Evolutionary conservation across 352 stramenopile species (phyloP), one percentile per base, ranked within the genome.

Genomic region (Blastocystis sp.): DNA sequence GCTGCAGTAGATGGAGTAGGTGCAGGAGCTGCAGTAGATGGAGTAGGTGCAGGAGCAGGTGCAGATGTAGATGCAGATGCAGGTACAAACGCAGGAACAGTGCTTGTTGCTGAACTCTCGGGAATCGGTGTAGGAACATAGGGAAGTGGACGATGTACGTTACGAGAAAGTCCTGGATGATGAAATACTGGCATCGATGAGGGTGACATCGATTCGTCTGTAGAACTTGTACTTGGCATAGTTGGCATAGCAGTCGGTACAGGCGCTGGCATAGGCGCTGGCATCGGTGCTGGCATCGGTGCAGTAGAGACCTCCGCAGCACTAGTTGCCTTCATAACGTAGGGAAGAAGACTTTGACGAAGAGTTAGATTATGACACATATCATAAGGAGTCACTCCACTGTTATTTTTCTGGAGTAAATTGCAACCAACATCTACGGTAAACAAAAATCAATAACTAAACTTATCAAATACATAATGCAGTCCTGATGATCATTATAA

Each of bases 401-500:
- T 54, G n/a, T 64, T 62, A 26, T 80, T 80, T 47, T 80, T 80
- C 39, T 80, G 70, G n/a, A 80, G 15, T 3, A 80, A 23, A 64
- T 54, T 63, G 55, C 70, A 80, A n/a, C 70, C 70, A 41, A 50
- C 39, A 34, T 80, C 70, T 80, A 62, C 45, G n/a, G 37, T 80
- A 23, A 80, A n/a, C 34, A 18, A 29, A 64, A 64, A n/a, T 13
- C 18, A 64, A 66, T 8, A 64, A 6, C 34, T 7, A 15, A 34
- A 80, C 70, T 80, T 41, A 80, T 26, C 13, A 80, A 41, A 63
- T 80, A 80, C 70, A 80, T 80, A 80, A 80, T 80, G 23, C 70
- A 80, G 43, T 80, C 43, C 54, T 63, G 23, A 41, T 80, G 70
- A 41, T 80, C 55, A 13, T 80, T 80, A 62, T 41, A 80, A 20